Evolutionary conservation across 1,139 yeast genomes (phyloP).

Genomic region (Saccharomyces hybrid): DNA sequence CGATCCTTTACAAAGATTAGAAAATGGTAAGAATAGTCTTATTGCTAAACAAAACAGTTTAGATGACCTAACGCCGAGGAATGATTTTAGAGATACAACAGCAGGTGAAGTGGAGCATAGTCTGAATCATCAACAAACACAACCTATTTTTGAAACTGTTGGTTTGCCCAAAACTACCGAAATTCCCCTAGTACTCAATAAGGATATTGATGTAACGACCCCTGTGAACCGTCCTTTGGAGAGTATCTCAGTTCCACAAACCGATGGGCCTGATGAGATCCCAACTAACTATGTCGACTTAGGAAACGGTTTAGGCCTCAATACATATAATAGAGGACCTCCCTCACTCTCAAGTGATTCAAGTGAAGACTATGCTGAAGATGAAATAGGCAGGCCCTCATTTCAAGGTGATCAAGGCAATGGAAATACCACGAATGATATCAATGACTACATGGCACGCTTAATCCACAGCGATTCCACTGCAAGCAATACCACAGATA

Average conservation of each 20-base stretch:
- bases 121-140: background rate
- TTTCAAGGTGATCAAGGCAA: slow-evolving; percentile 7
- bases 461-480: slow-evolving; percentile 17
- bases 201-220: background rate
- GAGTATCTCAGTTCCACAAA: background rate
- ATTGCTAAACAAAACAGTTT: background rate
- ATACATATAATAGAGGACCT: slow-evolving; percentile 28
- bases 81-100: slow-evolving; percentile 1
- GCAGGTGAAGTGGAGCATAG: background rate
- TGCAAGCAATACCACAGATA: background rate
- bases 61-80: slow-evolving; percentile 2
- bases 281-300: slow-evolving; percentile 21
- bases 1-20: slow-evolving; percentile 1
- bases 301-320: slow-evolving; percentile 30
- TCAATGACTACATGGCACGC: slow-evolving; percentile 27
- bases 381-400: slow-evolving; percentile 7
- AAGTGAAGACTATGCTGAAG: slow-evolving; percentile 16
- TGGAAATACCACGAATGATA: slow-evolving; percentile 14
- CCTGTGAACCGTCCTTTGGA: background rate
- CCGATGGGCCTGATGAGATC: background rate
- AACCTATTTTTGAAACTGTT: background rate
- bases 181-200: background rate
- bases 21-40: background rate
- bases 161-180: background rate
- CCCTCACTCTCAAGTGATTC: slow-evolving; percentile 29